phyloP scores from a whole-genome alignment of 108 stramenopile genomes.

The Seminavis robusta region DNA sequence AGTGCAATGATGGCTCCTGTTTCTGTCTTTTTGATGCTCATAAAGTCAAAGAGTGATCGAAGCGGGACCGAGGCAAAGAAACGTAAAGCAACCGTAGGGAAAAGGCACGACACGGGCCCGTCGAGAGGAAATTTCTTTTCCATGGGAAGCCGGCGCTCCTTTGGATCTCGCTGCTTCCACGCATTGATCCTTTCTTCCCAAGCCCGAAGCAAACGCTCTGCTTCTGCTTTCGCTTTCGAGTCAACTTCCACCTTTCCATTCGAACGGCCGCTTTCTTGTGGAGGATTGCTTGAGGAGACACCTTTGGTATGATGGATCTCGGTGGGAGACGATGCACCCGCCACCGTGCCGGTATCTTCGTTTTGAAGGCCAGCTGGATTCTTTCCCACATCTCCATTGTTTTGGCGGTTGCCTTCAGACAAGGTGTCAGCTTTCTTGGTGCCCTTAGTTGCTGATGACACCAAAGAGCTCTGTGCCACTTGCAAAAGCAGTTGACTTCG shows the following conservation, averaged over 20 bases:
- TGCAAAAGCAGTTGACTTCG: constrained; percentile 6
- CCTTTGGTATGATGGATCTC: too few species aligned
- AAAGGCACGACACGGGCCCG: constrained; percentile 32
- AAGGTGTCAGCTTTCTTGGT: constrained; percentile 1
- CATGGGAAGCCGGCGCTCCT: background rate
- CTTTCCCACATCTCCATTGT: background rate
- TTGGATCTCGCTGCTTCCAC: constrained; percentile 1
- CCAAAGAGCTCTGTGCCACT: background rate
- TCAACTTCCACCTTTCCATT: background rate
- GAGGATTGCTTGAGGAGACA: too few species aligned
- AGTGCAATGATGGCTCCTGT: constrained; percentile 32
- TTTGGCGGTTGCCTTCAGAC: background rate
- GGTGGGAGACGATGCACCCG: too few species aligned
- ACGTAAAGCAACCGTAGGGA: constrained; percentile 20
- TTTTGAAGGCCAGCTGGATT: too few species aligned
- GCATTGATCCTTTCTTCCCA: background rate
- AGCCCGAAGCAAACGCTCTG: background rate
- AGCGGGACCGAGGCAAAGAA: constrained; percentile 31
- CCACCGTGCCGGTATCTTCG: too few species aligned
- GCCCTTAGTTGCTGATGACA: background rate
- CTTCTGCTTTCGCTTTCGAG: background rate
- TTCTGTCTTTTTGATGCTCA: constrained; percentile 32
- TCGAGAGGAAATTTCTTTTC: constrained; percentile 24
- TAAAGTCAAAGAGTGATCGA: constrained; percentile 17
- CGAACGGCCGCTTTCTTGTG: too few species aligned